Conservation (phyloP, 176 grass and related monocot species). For the Elaeis guineensis region DNA sequence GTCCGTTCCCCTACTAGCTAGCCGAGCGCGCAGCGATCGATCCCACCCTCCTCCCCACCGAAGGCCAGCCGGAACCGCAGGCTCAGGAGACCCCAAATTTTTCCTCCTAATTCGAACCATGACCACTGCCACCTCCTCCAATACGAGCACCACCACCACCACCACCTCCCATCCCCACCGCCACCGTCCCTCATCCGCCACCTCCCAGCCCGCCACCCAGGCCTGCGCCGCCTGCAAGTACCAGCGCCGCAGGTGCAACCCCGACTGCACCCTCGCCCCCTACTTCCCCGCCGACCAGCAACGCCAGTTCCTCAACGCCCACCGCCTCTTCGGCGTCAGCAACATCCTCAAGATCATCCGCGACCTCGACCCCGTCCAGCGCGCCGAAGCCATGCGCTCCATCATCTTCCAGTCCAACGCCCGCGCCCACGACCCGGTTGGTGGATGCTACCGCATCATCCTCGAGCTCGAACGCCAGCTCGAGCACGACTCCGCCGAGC, state of each 20-base stretch:
- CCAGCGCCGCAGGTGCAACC: conserved; percentile 54
- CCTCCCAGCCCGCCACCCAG: conserved; percentile 9
- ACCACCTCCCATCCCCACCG: conserved; percentile 6
- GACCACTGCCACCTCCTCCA: conserved; percentile 16
- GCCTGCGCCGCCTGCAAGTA: conserved; percentile 70
- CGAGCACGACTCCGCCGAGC: not conserved
- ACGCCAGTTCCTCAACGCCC: conserved; percentile 42
- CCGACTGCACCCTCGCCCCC: conserved; percentile 37
- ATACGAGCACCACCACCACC: not conserved
- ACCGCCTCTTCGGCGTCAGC: conserved; percentile 53
- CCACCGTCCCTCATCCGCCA: conserved; percentile 13
- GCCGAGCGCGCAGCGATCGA: too few relatives aligned
- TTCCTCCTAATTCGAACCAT: not conserved
- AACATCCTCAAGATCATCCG: conserved; percentile 39
- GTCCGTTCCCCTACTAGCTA: too few relatives aligned
- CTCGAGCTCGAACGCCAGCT: not conserved
- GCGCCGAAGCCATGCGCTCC: conserved; percentile 32
- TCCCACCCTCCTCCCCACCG: too few relatives aligned
- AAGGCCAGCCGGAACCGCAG: too few relatives aligned
- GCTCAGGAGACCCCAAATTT: too few relatives aligned
- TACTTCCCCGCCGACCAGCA: conserved; percentile 69
- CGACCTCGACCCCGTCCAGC: conserved; percentile 2
- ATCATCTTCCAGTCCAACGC: conserved; percentile 43
- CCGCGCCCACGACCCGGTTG: conserved; percentile 31
- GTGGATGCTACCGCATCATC: conserved; percentile 22